Base-by-base conservation (phyloP, 768 basidiomycete genomes). In the Rhodotorula kratochvilovae region DNA sequence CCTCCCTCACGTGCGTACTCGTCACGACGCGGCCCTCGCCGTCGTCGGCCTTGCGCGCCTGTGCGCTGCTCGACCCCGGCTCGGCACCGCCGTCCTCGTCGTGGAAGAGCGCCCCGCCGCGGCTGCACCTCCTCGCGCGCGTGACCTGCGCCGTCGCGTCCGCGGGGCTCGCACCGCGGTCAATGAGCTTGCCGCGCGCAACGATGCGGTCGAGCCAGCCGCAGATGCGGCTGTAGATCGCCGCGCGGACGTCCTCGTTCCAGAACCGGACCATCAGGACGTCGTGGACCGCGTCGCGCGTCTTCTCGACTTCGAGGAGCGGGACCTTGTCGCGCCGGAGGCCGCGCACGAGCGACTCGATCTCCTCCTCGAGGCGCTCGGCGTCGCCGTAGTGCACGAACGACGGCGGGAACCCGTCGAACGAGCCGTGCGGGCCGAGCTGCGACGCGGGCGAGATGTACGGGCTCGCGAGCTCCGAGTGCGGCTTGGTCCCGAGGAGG, bases 311-410 rank as follows among this genome's bases (percentile, higher is more conserved):
- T n/a, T 70, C 64, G 35, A 56, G 31, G 36, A 58, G 45, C 8
- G 46, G 48, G 1, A 74, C 73, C 0, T 50, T 55, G 51, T 71
- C 69, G 27, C 66, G 56, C 42, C 19, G 19, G 60, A 74, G 62
- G 0, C 73, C 63, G 12, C 27, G 6, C 5, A 74, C 39, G 33
- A 74, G 63, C 25, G 63, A 45, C 17, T 74, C 73, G 57, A 71
- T 71, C 55, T 74, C 73, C 19, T 55, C 51, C 35, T 70, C 63
- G 46, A 74, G 67, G 10, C 73, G 62, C 39, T 74, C 73, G 51
- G 69, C 69, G 43, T 70, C 69, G 42, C 73, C 73, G 27, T 66
- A 74, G 53, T 74, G 73, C 5, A 74, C 50, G 56, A 74, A 74
- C 35, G 69, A 33, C 25, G 66, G 66, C 2, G 73, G 66, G 60